Evolutionary conservation across 2,329 filamentous ascomycete genomes (phyloP).

Genomic region (Arthrobotrys conoides): DNA sequence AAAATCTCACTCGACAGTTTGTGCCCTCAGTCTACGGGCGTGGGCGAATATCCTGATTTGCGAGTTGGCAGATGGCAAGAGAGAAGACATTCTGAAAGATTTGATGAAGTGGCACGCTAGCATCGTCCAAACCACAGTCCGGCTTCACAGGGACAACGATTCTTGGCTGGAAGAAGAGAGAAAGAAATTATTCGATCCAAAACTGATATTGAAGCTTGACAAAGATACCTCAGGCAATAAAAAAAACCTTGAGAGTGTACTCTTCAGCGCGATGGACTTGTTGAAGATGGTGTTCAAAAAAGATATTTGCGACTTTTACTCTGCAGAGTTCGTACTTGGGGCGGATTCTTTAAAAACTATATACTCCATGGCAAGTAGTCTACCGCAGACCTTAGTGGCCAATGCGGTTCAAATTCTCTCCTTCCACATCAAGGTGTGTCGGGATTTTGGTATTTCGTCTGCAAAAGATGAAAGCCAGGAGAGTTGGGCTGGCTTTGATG

Average conservation of each 20-base stretch:
- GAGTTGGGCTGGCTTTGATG: slow-evolving; percentile 71
- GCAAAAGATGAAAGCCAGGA: slow-evolving; percentile 74
- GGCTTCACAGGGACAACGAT: slow-evolving; percentile 72
- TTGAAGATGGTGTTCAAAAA: slow-evolving; percentile 32
- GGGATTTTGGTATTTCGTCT: slow-evolving; percentile 60
- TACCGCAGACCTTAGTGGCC: slow-evolving; percentile 62
- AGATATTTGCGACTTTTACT: slow-evolving; percentile 43
- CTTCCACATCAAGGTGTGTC: slow-evolving; percentile 59
- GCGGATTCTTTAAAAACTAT: slow-evolving; percentile 39
- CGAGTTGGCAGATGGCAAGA: slow-evolving; percentile 69
- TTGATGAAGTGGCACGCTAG: slow-evolving; percentile 74
- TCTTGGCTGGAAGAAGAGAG: slow-evolving; percentile 65
- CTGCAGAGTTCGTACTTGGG: slow-evolving; percentile 12
- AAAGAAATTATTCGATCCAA: slow-evolving; percentile 23
- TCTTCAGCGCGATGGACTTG: slow-evolving; percentile 24
- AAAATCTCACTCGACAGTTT: slow-evolving; percentile 77
- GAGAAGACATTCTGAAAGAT: slow-evolving; percentile 68
- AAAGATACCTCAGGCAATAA: slow-evolving; percentile 6
- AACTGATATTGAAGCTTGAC: not conserved
- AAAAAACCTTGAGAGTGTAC: slow-evolving; percentile 20
- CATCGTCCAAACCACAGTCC: slow-evolving; percentile 73
- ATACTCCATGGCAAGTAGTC: slow-evolving; percentile 38
- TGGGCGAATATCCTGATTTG: slow-evolving; percentile 77
- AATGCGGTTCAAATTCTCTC: slow-evolving; percentile 62
- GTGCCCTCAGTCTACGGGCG: slow-evolving; percentile 75